A percentile compares a stretch with the other conserved stretches of the same genome.
phyloP scores from a whole-genome alignment of 768 basidiomycete genomes.

The Pisolithus marmoratus region DNA sequence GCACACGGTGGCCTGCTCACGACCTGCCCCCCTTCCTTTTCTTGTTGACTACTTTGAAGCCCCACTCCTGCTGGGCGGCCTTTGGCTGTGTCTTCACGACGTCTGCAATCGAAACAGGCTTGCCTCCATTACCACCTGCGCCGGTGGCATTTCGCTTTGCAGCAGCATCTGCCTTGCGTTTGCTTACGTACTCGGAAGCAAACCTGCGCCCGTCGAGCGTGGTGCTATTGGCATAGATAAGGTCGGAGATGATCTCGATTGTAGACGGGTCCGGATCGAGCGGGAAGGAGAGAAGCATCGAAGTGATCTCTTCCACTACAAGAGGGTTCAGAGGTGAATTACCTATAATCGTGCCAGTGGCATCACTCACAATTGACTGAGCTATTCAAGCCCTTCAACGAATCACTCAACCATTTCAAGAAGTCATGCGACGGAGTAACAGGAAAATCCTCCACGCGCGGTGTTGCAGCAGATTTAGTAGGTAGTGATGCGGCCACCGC shows the following conservation, averaged over 20 bases:
- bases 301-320: slow-evolving; percentile 91
- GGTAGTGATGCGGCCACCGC: slow-evolving; percentile 25
- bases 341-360: background rate
- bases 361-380: slow-evolving; percentile 46
- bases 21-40: slow-evolving; percentile 80
- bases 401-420: slow-evolving; percentile 83
- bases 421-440: slow-evolving; percentile 82
- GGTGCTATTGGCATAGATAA: slow-evolving; percentile 91
- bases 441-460: slow-evolving; percentile 57
- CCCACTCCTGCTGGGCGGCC: slow-evolving; percentile 72
- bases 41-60: slow-evolving; percentile 92
- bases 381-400: slow-evolving; percentile 66
- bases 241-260: slow-evolving; percentile 88
- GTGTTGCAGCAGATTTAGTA: slow-evolving; percentile 20
- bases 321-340: background rate
- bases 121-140: slow-evolving; percentile 31
- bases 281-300: slow-evolving; percentile 93
- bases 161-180: slow-evolving; percentile 77
- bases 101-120: slow-evolving; percentile 73
- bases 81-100: slow-evolving; percentile 89
- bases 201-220: slow-evolving; percentile 94
- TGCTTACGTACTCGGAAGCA: slow-evolving; percentile 84
- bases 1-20: slow-evolving; percentile 20
- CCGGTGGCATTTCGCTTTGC: slow-evolving; percentile 42
- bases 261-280: slow-evolving; percentile 80